phyloP scores from a whole-genome alignment of 106 monocot species.

The Apostasia ramifera region DNA sequence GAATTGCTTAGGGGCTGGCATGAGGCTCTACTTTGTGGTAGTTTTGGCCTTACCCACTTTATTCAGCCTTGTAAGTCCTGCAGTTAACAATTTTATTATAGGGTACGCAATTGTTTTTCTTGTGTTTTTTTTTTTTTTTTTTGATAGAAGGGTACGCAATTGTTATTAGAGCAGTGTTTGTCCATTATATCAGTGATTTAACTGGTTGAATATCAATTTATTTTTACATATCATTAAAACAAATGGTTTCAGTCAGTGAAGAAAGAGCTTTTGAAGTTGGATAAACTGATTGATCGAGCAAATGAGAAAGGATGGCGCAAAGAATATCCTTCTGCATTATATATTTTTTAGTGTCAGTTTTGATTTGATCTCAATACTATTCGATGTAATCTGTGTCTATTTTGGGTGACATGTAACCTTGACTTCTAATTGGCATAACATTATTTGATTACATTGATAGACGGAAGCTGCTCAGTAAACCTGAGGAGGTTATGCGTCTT shows the following conservation, averaged over 20 bases:
- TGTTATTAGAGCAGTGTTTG: too few species aligned
- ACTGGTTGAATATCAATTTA: not conserved
- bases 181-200: not conserved
- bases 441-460: constrained; percentile 46
- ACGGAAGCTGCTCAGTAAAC: constrained; percentile 41
- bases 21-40: too few species aligned
- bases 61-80: too few species aligned
- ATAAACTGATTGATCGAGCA: constrained; percentile 50
- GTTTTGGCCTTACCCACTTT: too few species aligned
- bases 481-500: constrained; percentile 45
- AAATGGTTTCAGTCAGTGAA: constrained; percentile 48
- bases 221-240: not conserved
- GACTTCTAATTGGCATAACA: constrained; percentile 32
- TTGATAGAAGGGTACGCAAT: too few species aligned
- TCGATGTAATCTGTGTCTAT: not conserved
- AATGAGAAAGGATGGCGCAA: constrained; percentile 76
- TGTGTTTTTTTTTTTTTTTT: too few species aligned
- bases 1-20: too few species aligned
- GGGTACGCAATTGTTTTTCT: too few species aligned
- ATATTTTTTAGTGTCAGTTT: not conserved
- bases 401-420: constrained; percentile 31
- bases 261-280: constrained; percentile 40
- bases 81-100: too few species aligned
- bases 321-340: constrained; percentile 74
- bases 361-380: not conserved